These are phyloP conservation scores for Pisolithus marmoratus DNA, from an alignment of 768 basidiomycete genomes.

Conservation along the genomic window DNA sequence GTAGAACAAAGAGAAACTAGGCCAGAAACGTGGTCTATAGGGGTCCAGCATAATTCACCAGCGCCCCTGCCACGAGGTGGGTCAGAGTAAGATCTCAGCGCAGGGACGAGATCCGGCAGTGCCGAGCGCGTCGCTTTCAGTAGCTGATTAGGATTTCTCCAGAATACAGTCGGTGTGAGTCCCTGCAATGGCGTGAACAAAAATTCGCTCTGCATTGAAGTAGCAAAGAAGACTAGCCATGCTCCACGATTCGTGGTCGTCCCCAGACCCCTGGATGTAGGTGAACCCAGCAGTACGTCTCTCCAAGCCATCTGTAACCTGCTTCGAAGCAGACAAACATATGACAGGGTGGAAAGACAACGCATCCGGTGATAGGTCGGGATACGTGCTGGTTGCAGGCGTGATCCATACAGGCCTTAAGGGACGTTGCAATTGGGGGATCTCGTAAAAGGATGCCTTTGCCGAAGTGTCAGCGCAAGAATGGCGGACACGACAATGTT, in stretches of 20 bases:
- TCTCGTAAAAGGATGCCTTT: constrained; percentile 68
- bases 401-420: constrained; percentile 89
- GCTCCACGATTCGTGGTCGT: constrained; percentile 91
- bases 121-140: constrained; percentile 42
- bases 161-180: constrained; percentile 68
- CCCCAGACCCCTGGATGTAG: constrained; percentile 92
- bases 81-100: constrained; percentile 7
- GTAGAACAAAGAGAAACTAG: constrained; percentile 36
- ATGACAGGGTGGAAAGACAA: constrained; percentile 59
- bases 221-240: constrained; percentile 41
- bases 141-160: constrained; percentile 49
- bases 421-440: constrained; percentile 57
- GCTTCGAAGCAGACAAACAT: constrained; percentile 82
- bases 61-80: not conserved
- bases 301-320: constrained; percentile 53
- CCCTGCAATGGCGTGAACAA: constrained; percentile 42
- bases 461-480: not conserved
- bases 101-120: constrained; percentile 34
- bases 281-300: constrained; percentile 64
- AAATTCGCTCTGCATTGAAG: constrained; percentile 1
- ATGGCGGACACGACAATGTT: not conserved
- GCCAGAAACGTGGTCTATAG: constrained; percentile 29
- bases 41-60: not conserved
- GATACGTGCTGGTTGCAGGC: constrained; percentile 53
- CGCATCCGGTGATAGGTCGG: constrained; percentile 27